Evolutionary conservation across 352 stramenopile species (phyloP), one percentile per base, ranked within the genome.

Genomic region (Peronospora farinosa): DNA sequence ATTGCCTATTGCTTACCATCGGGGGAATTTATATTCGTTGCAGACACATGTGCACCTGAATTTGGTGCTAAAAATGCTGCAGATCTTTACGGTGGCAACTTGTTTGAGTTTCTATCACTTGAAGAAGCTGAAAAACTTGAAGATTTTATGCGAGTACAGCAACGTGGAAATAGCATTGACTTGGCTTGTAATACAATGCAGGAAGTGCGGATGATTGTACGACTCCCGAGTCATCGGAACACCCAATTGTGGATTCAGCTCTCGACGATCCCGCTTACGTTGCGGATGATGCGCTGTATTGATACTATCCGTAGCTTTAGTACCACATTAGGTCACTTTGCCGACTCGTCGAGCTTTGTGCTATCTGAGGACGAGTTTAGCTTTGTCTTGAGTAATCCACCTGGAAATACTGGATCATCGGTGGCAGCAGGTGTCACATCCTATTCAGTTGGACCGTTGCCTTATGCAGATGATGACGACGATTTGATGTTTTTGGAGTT

Each of bases 261-360:
- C 6, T 69, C 65, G 43, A 82, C 75, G 3, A 61, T 86, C 19
- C 69, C 82, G 13, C 51, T 90, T 4, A 86, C 77, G 28, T 56
- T 92, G 25, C 78, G 82, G 3, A 64, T 92, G 49, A 70, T 85
- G 59, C 78, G 82, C 30, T 92, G 82, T 51, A 87, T 92, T 40
- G 82, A 92, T 51, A 83, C 75, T 1, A 75, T 90, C 30, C 70
- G 59, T 15, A 67, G 71, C 21, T 46, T 74, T 19, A 67, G 63
- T 17, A 63, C 40, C 15, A 38, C 69, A n/a, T 49, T 78, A 9
- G 51, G 66, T 15, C 58, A 65, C 2, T 92, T 89, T 42, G 76
- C 75, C 0, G 77, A 92, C 57, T 67, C 68, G 23, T 88, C 78
- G 1, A 84, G 69, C 38, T 90, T 92, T 44, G 72, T 90, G 41